These are phyloP conservation scores for Globisporangium perplexum DNA, from an alignment of 352 stramenopile genomes.

Conservation along the genomic window DNA sequence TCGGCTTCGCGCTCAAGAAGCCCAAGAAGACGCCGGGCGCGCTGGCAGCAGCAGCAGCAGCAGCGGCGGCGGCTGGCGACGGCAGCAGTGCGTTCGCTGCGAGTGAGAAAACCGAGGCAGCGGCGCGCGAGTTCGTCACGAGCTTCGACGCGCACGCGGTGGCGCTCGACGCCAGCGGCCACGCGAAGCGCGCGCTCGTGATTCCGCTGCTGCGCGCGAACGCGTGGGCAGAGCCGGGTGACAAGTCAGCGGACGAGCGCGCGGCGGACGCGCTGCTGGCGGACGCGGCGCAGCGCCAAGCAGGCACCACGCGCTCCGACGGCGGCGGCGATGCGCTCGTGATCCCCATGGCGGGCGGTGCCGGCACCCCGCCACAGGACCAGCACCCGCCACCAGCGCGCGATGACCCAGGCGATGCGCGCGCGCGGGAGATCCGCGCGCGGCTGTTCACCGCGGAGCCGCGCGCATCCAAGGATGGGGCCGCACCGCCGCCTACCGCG, in stretches of 20 bases:
- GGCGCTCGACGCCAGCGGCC: constrained; percentile 17
- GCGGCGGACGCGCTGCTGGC: constrained; percentile 36
- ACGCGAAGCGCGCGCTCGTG: constrained; percentile 35
- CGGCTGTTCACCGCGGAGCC: constrained; percentile 34
- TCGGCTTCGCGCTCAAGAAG: constrained; percentile 75
- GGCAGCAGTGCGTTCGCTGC: constrained; percentile 18
- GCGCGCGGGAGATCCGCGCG: constrained; percentile 15
- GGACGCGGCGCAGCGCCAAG: constrained; percentile 17
- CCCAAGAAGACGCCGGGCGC: constrained; percentile 30
- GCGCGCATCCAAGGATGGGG: constrained; percentile 15
- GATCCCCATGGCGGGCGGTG: constrained; percentile 38
- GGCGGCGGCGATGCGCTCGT: constrained; percentile 26
- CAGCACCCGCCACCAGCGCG: constrained; percentile 5
- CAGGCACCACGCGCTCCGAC: neutral
- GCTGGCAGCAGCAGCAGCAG: neutral
- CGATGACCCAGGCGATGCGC: neutral
- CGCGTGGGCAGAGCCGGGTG: constrained; percentile 22
- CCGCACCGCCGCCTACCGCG: constrained; percentile 10
- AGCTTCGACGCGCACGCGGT: constrained; percentile 52
- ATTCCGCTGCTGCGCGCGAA: constrained; percentile 71
- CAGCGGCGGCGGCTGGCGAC: neutral
- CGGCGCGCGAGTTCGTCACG: constrained; percentile 66
- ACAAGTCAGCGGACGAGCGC: constrained; percentile 21
- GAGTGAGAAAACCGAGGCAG: constrained; percentile 4
- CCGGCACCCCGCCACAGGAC: constrained; percentile 1